phyloP scores from a whole-genome alignment of 1,284 basidiomycete species.

The Dichomitus squalens region DNA sequence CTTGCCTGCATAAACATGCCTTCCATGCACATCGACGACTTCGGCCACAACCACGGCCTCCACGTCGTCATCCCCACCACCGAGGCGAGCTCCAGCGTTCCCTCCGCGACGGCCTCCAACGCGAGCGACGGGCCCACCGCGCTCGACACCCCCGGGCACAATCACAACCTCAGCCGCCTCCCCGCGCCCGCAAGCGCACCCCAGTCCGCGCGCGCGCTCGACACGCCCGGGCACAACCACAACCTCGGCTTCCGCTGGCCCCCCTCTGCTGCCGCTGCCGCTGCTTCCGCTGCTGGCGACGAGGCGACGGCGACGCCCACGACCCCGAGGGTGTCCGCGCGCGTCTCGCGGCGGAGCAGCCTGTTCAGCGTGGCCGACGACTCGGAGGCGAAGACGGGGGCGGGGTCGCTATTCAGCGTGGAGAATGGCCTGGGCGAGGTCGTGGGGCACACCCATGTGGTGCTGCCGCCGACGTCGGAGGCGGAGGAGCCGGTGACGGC shows the following conservation, averaged over 20 bases:
- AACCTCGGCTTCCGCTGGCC: conserved; percentile 5
- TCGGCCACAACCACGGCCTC: conserved; percentile 5
- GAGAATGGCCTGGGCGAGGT: not conserved
- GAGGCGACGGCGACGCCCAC: conserved; percentile 2
- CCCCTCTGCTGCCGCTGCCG: not conserved
- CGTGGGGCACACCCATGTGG: not conserved
- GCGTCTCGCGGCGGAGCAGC: conserved; percentile 14
- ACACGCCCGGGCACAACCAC: conserved; percentile 5
- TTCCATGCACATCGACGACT: not conserved
- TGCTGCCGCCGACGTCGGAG: conserved; percentile 10
- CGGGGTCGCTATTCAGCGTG: not conserved
- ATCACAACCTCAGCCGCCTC: not conserved
- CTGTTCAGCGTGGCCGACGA: conserved; percentile 4
- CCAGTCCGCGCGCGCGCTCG: not conserved
- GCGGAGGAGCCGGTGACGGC: conserved; percentile 10
- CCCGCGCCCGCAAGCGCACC: not conserved
- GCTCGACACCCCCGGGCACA: conserved; percentile 3
- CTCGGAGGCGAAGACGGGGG: not conserved
- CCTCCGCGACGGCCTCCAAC: not conserved
- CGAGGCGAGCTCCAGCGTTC: not conserved
- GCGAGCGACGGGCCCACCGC: not conserved
- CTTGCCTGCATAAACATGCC: not conserved
- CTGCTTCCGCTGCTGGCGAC: no score
- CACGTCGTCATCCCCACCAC: conserved; percentile 12
- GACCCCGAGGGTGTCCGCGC: conserved; percentile 10